A percentile compares a stretch with the other conserved stretches of the same genome.
Conservation (phyloP, 441 rosid species). For the Viola pubescens region DNA sequence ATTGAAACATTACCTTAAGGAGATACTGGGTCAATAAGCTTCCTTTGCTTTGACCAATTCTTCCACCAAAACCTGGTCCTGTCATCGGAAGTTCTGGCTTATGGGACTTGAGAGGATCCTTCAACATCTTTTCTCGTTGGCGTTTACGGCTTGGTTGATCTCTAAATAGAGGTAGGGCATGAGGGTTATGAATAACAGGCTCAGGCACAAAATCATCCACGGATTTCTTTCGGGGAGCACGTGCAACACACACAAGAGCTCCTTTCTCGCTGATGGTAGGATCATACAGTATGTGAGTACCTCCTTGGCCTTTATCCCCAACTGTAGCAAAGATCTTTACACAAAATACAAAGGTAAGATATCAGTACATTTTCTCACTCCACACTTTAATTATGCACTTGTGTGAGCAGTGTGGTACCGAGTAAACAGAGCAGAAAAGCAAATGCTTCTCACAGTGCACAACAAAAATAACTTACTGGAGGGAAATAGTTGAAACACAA, state of each 20-base stretch:
- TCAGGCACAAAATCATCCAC: slow-evolving; percentile 82
- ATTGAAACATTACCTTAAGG: slow-evolving; percentile 51
- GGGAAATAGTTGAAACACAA: too few relatives aligned
- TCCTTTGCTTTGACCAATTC: slow-evolving; percentile 85
- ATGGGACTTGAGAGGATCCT: slow-evolving; percentile 86
- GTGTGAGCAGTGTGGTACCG: not conserved
- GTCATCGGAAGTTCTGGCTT: slow-evolving; percentile 89
- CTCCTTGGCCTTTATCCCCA: slow-evolving; percentile 91
- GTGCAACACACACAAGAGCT: slow-evolving; percentile 91
- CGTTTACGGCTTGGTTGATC: slow-evolving; percentile 98
- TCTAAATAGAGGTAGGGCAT: slow-evolving; percentile 88
- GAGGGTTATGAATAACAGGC: slow-evolving; percentile 93
- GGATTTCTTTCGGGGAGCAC: slow-evolving; percentile 92
- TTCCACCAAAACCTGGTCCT: slow-evolving; percentile 94
- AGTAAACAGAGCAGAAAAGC: not conserved
- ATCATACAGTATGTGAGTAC: slow-evolving; percentile 76
- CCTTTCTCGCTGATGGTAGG: slow-evolving; percentile 86
- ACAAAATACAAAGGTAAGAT: slow-evolving; percentile 13
- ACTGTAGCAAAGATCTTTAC: slow-evolving; percentile 67
- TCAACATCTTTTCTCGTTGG: slow-evolving; percentile 77
- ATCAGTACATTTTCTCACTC: slow-evolving; percentile 8
- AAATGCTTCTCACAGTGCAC: not conserved
- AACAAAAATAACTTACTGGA: not conserved
- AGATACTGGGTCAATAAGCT: slow-evolving; percentile 93
- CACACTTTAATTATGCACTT: not conserved